Conservation (phyloP, 1,139 yeast genomes). For the Yamadazyma kanchanaburiensis region DNA sequence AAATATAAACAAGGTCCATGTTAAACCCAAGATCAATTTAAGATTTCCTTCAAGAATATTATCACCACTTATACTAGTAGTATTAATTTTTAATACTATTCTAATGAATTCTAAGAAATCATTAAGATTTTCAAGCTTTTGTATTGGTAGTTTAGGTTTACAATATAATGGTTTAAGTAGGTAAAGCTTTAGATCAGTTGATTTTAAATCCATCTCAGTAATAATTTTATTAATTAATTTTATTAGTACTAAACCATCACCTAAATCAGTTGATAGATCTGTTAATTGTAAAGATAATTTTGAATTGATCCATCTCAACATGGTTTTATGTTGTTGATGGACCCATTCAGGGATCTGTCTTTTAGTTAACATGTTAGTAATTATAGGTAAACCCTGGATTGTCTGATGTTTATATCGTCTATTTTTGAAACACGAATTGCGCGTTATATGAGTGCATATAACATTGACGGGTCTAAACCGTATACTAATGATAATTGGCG, state of each 20-base stretch:
- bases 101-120: slow-evolving; percentile 54
- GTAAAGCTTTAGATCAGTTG: slow-evolving; percentile 18
- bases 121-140: slow-evolving; percentile 60
- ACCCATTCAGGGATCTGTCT: slow-evolving; percentile 37
- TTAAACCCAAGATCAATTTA: slow-evolving; percentile 60
- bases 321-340: slow-evolving; percentile 41
- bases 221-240: slow-evolving; percentile 32
- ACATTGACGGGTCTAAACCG: no score
- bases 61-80: slow-evolving; percentile 63
- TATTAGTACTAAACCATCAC: slow-evolving; percentile 39
- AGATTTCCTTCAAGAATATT: slow-evolving; percentile 63
- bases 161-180: slow-evolving; percentile 34
- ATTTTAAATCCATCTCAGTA: slow-evolving; percentile 14
- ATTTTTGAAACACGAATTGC: no score
- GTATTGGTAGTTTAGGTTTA: slow-evolving; percentile 53
- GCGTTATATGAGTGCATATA: no score
- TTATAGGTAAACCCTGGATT: no score
- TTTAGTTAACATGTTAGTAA: no score
- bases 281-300: slow-evolving; percentile 23
- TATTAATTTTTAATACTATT: slow-evolving; percentile 47
- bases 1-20: slow-evolving; percentile 60
- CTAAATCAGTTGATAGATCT: slow-evolving; percentile 29
- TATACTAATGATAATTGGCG: no score
- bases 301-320: slow-evolving; percentile 46
- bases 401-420: no score